A percentile compares a stretch with the other conserved stretches of the same genome.
Evolutionary conservation across 371 early-diverging fungal genomes (phyloP).

Genomic region (Circinella umbellata): DNA sequence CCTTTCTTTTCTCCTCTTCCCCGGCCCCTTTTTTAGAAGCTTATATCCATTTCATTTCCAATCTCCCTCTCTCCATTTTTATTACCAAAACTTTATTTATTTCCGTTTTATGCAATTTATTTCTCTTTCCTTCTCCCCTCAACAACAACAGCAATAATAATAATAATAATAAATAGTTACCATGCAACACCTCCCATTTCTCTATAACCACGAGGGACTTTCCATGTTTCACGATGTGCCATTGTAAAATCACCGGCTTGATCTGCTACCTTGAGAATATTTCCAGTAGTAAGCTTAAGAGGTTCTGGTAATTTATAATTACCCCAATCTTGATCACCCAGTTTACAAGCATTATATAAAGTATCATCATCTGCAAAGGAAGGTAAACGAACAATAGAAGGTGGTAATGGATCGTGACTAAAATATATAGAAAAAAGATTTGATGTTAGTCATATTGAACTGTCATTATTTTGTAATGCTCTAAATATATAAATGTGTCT

Average conservation of each 20-base stretch:
- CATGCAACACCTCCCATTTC: conserved; percentile 52
- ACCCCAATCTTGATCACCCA: conserved; percentile 43
- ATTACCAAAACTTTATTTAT: no score
- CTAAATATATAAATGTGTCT: no score
- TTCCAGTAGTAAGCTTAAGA: conserved; percentile 28
- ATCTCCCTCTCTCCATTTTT: no score
- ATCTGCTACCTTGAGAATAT: conserved; percentile 37
- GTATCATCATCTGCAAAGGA: conserved; percentile 43
- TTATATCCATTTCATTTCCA: no score
- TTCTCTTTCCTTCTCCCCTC: not conserved
- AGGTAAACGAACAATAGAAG: conserved; percentile 41
- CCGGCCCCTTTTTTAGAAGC: not conserved
- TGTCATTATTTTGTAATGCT: no score
- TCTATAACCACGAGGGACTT: conserved; percentile 41
- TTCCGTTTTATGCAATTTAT: not conserved
- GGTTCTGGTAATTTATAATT: conserved; percentile 32
- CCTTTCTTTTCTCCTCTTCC: not conserved
- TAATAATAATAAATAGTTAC: conserved; percentile 16
- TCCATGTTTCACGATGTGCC: conserved; percentile 55
- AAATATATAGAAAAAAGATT: not conserved
- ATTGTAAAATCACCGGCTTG: conserved; percentile 55
- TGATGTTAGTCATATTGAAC: not conserved
- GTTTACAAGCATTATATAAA: conserved; percentile 38
- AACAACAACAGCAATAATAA: not conserved
- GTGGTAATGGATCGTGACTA: conserved; percentile 44